These are phyloP conservation scores for Tirmania nivea DNA, from an alignment of 495 filamentous ascomycete genomes.

Conservation along the genomic window DNA sequence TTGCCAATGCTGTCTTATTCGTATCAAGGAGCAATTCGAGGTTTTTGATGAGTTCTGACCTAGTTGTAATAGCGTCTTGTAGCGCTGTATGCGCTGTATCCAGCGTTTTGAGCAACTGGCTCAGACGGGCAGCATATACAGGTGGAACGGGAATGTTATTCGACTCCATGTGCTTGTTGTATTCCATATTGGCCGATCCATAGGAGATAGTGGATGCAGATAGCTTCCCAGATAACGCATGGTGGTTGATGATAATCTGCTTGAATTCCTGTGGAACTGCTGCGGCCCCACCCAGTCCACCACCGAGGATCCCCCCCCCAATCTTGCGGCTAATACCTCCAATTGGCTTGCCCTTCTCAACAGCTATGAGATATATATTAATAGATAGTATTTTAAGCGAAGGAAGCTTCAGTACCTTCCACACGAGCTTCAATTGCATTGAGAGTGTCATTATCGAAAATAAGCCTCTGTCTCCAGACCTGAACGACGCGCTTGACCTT, in stretches of 20 bases:
- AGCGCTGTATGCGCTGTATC: conserved; percentile 83
- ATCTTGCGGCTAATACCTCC: conserved; percentile 33
- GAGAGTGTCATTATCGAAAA: conserved; percentile 66
- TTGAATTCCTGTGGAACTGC: conserved; percentile 52
- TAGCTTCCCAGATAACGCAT: conserved; percentile 46
- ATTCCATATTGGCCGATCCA: conserved; percentile 53
- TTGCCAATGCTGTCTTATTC: conserved; percentile 44
- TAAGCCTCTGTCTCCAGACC: conserved; percentile 68
- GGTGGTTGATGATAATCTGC: conserved; percentile 48
- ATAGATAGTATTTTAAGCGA: not conserved
- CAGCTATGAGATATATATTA: conserved; percentile 30
- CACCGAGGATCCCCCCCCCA: conserved; percentile 30
- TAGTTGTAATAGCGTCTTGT: conserved; percentile 71
- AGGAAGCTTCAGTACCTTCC: conserved; percentile 33
- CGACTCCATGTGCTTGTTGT: conserved; percentile 52
- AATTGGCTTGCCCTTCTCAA: conserved; percentile 52
- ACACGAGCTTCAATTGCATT: conserved; percentile 55
- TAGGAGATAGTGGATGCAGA: conserved; percentile 37
- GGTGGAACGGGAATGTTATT: conserved; percentile 49
- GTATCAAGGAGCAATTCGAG: conserved; percentile 62
- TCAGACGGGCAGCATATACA: conserved; percentile 78
- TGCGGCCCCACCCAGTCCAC: conserved; percentile 36
- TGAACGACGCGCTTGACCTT: conserved; percentile 79
- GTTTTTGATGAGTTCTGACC: conserved; percentile 49
- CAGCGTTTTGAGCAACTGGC: conserved; percentile 62